Percentiles rank a stretch among this genome's conserved stretches.
These are phyloP conservation scores for Emergomyces africanus DNA, from an alignment of 2,329 filamentous ascomycete species.

Conservation along the genomic window DNA sequence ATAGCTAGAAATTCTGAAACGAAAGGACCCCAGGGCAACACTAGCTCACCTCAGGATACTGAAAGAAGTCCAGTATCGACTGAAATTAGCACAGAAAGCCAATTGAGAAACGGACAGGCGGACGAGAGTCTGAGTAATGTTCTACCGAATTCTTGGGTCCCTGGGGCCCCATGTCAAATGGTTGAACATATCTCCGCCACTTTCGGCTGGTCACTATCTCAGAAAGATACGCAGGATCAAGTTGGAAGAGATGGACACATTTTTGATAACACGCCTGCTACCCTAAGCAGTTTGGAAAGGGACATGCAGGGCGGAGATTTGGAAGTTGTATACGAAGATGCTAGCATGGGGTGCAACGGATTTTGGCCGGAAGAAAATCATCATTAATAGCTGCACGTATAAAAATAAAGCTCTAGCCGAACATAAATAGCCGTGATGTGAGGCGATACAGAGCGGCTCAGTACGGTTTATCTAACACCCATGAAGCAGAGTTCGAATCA, in stretches of 20 bases:
- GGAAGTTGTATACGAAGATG: not conserved
- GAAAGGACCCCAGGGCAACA: not conserved
- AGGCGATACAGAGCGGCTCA: not conserved
- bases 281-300: not conserved
- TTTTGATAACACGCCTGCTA: not conserved
- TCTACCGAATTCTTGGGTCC: not conserved
- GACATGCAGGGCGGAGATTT: not conserved
- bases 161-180: not conserved
- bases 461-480: no score
- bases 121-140: not conserved
- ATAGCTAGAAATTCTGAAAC: not conserved
- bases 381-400: not conserved
- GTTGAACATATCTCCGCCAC: not conserved
- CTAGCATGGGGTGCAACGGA: not conserved
- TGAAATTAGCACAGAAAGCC: not conserved
- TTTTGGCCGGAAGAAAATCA: not conserved
- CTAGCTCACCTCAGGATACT: not conserved
- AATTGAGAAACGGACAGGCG: not conserved
- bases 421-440: not conserved
- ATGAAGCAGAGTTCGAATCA: not conserved
- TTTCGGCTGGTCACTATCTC: constrained; percentile 3
- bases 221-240: not conserved
- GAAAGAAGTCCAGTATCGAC: constrained; percentile 1
- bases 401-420: not conserved
- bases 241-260: not conserved